phyloP scores from a whole-genome alignment of 2,329 filamentous ascomycete genomes.

The Aspergillus awamori region DNA sequence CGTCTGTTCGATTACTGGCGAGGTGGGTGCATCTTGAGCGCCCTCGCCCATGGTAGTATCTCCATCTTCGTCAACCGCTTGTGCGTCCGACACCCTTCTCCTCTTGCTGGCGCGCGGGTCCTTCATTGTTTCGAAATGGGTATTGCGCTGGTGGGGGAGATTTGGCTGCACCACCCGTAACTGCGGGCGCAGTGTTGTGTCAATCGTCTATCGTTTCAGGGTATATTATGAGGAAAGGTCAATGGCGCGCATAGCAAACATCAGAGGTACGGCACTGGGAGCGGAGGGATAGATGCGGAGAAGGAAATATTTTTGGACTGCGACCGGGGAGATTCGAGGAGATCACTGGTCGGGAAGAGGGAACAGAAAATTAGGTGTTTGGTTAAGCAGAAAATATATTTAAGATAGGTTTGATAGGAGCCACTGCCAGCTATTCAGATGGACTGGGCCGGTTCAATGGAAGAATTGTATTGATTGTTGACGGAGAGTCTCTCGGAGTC shows the following conservation, averaged over 20 bases:
- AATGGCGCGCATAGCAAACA: not conserved
- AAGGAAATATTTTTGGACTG: conserved; percentile 9
- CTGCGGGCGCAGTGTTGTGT: not conserved
- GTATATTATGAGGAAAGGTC: not conserved
- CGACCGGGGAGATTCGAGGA: not conserved
- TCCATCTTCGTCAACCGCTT: conserved; percentile 31
- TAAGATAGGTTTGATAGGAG: too few species aligned
- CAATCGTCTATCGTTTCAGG: not conserved
- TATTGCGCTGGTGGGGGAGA: not conserved
- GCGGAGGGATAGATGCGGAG: conserved; percentile 11
- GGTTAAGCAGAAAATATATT: not conserved
- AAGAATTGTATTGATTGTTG: conserved; percentile 17
- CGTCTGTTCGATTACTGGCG: conserved; percentile 22
- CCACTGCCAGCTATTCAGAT: not conserved
- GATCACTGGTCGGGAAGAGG: not conserved
- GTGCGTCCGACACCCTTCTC: conserved; percentile 37
- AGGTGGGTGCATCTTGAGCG: conserved; percentile 18
- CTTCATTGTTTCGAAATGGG: conserved; percentile 28
- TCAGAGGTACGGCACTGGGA: not conserved
- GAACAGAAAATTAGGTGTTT: too few species aligned
- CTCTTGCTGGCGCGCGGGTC: conserved; percentile 40
- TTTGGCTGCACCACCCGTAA: not conserved
- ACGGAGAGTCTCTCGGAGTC: conserved; percentile 18
- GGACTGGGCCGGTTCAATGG: not conserved
- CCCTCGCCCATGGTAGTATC: conserved; percentile 34